phyloP scores from a whole-genome alignment of 2,329 filamentous ascomycete genomes.

The Akanthomyces lecanii region DNA sequence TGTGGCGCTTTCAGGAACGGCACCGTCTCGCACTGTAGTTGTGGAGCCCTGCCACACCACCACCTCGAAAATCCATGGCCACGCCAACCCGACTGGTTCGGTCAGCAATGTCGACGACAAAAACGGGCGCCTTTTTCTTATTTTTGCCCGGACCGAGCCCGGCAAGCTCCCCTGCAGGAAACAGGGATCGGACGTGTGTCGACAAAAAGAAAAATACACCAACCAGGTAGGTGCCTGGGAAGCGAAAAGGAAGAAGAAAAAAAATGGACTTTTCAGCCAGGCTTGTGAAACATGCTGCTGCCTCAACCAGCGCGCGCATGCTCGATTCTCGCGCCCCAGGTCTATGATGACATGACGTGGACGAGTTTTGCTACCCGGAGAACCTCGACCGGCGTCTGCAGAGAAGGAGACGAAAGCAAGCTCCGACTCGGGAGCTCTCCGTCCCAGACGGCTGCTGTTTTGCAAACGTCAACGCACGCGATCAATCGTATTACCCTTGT shows the following conservation, averaged over 20 bases:
- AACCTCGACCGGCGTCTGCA: too few species aligned
- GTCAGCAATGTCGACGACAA: neutral
- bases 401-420: too few species aligned
- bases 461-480: neutral
- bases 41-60: neutral
- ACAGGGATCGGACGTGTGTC: neutral
- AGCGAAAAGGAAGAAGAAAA: too few species aligned
- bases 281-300: neutral
- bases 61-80: neutral
- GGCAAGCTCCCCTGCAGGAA: neutral
- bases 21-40: conserved; percentile 2
- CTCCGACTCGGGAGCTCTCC: neutral
- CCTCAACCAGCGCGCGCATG: neutral
- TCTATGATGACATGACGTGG: too few species aligned
- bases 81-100: neutral
- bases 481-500: neutral
- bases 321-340: too few species aligned
- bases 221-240: too few species aligned
- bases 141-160: neutral
- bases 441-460: neutral
- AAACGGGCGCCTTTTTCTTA: too few species aligned
- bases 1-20: neutral
- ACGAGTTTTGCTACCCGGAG: too few species aligned
- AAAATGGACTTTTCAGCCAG: neutral
- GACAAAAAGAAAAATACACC: neutral